Base-by-base conservation (phyloP, 331 rosid genomes). In the Spiraea crenata region DNA sequence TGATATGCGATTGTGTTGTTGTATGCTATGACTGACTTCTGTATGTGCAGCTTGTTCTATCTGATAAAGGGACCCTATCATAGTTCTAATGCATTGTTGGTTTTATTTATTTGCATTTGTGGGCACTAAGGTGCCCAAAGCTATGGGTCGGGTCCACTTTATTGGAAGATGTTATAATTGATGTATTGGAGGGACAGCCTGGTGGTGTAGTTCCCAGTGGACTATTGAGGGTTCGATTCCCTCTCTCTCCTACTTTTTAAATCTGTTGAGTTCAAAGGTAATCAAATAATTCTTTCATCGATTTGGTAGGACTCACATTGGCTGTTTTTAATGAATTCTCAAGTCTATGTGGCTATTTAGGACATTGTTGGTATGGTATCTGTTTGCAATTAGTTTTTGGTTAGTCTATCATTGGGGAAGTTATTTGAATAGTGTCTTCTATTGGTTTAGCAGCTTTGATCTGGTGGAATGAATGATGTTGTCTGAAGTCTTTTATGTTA, bases 171-270 rank as follows among this genome's bases (percentile, higher is more conserved):
- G 39, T 48, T 3, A 51, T 5, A 17, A 7, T 48, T 0, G n/a
- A 0, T 70, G 2, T 10, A 7, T 54, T 38, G 75, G 83, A 78
- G 80, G 75, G 85, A 70, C 34, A 39, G 57, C 80, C 80, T 63
- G 71, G 76, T 65, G 80, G 80, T 51, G 41, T 47, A 69, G 67
- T 82, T 78, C 61, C 42, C 10, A 8, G 20, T 9, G 75, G 71
- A 82, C 77, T 69, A 41, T 19, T 61, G 80, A 64, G 82, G 78
- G 81, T 77, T 63, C 76, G 38, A 60, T 39, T 72, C 74, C 65
- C 67, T 63, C 76, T 51, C 70, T 62, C 74, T 61, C 41, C 72
- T 58, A 14, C 8, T 0, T 11, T 5, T 45, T 12, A 3, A 25
- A 25, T 25, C 31, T 25, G 31, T 25, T 25, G 31, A 2, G 31